Percentiles rank a stretch among this genome's conserved stretches.
phyloP scores from a whole-genome alignment of 768 basidiomycete species.

The Boletus huronensis region DNA sequence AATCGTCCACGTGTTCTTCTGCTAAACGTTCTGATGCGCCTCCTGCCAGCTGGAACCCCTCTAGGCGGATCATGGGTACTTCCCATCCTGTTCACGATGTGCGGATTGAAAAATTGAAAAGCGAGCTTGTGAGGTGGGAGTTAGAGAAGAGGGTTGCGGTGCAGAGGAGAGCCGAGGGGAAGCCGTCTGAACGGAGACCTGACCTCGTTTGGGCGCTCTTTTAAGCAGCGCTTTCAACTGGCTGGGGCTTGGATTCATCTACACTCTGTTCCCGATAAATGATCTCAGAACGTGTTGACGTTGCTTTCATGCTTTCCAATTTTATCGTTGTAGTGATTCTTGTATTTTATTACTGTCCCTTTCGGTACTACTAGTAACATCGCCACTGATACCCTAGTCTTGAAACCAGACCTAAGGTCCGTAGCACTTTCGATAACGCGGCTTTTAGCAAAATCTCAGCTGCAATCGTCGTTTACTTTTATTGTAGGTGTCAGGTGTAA shows the following conservation, averaged over 20 bases:
- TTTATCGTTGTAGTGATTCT: conserved; percentile 6
- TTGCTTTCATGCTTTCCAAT: not conserved
- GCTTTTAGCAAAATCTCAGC: not conserved
- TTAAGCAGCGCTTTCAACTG: conserved; percentile 2
- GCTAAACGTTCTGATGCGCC: conserved; percentile 10
- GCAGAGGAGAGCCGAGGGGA: conserved; percentile 21
- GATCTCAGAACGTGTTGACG: not conserved
- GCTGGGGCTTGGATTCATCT: conserved; percentile 1
- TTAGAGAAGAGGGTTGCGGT: conserved; percentile 30
- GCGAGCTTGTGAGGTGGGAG: conserved; percentile 48
- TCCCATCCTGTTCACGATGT: conserved; percentile 46
- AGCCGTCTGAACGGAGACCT: conserved; percentile 13
- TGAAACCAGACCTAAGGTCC: not conserved
- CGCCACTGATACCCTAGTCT: not conserved
- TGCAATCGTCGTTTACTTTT: not conserved
- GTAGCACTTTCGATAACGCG: not conserved
- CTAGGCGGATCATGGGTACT: conserved; percentile 34
- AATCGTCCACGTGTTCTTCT: conserved; percentile 21
- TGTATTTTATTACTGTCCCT: conserved; percentile 1
- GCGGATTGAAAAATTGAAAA: conserved; percentile 38
- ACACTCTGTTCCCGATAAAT: not conserved
- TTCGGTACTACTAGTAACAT: no score
- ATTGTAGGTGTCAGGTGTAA: not conserved
- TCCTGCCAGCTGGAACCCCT: conserved; percentile 14
- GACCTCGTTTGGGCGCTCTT: conserved; percentile 9